phyloP scores from a whole-genome alignment of 306 rosid genomes.

The apple (Malus domestica) region ASM211411v1 NC_041805.1:5380501-5381000 shows the following conservation, averaged over 20 bases:
- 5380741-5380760: background rate
- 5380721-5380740: background rate
- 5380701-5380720: background rate
- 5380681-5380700: background rate
- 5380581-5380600: constrained; percentile 77
- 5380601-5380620: constrained; percentile 67
- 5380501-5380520: constrained; percentile 79
- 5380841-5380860: background rate
- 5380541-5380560: constrained; percentile 69
- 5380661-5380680: background rate
- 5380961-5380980: background rate
- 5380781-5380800: background rate
- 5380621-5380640: constrained; percentile 55
- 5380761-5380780: background rate
- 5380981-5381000: background rate
- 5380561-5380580: constrained; percentile 68
- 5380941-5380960: background rate
- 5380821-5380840: background rate
- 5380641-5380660: constrained; percentile 44
- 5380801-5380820: background rate
- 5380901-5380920: background rate
- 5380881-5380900: background rate
- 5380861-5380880: background rate
- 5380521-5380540: constrained; percentile 71
- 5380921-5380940: background rate